These are phyloP conservation scores for Daldinia bambusicola DNA, from an alignment of 495 filamentous ascomycete genomes.

Conservation along the genomic window DNA sequence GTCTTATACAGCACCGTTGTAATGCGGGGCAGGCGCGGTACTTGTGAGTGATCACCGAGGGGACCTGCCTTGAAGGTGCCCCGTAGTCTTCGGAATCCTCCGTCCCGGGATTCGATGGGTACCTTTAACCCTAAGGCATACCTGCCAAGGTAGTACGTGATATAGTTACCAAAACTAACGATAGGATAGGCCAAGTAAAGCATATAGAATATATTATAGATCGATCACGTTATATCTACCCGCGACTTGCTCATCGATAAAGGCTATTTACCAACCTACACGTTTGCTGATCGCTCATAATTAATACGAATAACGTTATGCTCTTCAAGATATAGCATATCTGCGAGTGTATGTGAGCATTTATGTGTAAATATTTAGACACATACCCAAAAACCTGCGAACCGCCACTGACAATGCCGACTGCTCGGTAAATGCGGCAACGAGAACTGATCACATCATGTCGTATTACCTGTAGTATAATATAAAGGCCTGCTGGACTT, in stretches of 20 bases:
- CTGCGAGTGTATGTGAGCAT: not conserved
- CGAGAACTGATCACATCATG: slow-evolving; percentile 32
- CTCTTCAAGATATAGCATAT: slow-evolving; percentile 11
- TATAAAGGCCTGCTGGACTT: slow-evolving; percentile 39
- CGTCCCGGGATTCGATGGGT: slow-evolving; percentile 20
- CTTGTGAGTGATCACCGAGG: slow-evolving; percentile 30
- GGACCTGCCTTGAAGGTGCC: not conserved
- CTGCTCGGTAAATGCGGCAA: slow-evolving; percentile 31
- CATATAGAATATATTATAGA: slow-evolving; percentile 20
- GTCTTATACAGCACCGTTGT: slow-evolving; percentile 15
- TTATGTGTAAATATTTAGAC: not conserved
- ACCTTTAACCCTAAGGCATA: not conserved
- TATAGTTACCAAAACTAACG: not conserved
- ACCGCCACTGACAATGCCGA: slow-evolving; percentile 36
- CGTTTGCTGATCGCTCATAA: slow-evolving; percentile 15
- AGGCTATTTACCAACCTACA: slow-evolving; percentile 5
- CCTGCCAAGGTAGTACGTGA: no score
- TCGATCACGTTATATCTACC: slow-evolving; percentile 23
- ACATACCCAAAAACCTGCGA: slow-evolving; percentile 1
- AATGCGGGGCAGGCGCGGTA: slow-evolving; percentile 41
- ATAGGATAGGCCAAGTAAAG: slow-evolving; percentile 1
- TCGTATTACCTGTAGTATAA: slow-evolving; percentile 40
- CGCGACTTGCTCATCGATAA: slow-evolving; percentile 29
- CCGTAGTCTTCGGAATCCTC: slow-evolving; percentile 2
- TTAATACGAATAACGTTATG: slow-evolving; percentile 20